phyloP scores from a whole-genome alignment of 305 asterid genomes.

The Withania somnifera region DNA sequence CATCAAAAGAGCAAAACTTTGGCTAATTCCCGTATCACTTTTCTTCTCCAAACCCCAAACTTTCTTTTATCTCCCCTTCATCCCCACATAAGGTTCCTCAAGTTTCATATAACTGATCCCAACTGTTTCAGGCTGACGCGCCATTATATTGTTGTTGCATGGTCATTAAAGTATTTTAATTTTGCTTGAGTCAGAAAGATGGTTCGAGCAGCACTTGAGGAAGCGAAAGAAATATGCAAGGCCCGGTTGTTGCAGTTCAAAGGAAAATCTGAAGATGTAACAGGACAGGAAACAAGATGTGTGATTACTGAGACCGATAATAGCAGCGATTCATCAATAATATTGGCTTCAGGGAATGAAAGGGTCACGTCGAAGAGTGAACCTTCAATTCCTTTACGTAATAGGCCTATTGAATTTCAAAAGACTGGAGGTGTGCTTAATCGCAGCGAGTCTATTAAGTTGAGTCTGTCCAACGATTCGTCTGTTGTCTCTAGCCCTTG shows the following conservation, averaged over 20 bases:
- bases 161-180: background rate
- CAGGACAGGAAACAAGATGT: constrained; percentile 17
- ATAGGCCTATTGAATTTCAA: constrained; percentile 13
- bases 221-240: constrained; percentile 24
- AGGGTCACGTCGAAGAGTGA: constrained; percentile 13
- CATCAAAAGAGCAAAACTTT: constrained; percentile 6
- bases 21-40: background rate
- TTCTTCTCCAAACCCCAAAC: background rate
- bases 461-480: constrained; percentile 6
- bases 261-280: constrained; percentile 23
- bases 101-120: background rate
- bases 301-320: constrained; percentile 13
- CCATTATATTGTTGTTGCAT: background rate
- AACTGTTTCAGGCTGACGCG: background rate
- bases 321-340: background rate
- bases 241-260: constrained; percentile 23
- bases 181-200: constrained; percentile 10
- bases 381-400: constrained; percentile 14
- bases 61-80: background rate
- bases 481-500: constrained; percentile 17
- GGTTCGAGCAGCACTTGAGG: constrained; percentile 24
- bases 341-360: constrained; percentile 10
- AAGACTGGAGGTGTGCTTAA: constrained; percentile 9
- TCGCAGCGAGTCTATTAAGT: constrained; percentile 9
- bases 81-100: background rate